Evolutionary conservation across 176 grass and related monocot genomes (phyloP).

Genomic region (Lolium rigidum): DNA sequence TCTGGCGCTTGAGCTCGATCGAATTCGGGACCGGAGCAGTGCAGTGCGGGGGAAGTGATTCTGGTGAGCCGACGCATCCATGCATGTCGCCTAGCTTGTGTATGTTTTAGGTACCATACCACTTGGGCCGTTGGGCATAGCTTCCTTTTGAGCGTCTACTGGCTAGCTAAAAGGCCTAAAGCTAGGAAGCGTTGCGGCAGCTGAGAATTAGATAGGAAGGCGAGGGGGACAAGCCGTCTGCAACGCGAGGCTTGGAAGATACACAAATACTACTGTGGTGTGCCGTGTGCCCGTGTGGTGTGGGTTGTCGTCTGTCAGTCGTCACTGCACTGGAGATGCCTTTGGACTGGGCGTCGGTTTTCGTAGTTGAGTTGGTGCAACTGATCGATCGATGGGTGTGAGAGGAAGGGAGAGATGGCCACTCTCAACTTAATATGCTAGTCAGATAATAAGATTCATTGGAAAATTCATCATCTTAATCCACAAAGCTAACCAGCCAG

Average conservation of each 20-base stretch:
- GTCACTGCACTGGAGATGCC: neutral
- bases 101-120: neutral
- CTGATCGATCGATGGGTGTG: neutral
- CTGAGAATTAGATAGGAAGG: neutral
- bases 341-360: neutral
- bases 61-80: conserved; percentile 36
- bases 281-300: neutral
- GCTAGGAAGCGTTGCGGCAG: neutral
- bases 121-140: neutral
- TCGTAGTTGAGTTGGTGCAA: neutral
- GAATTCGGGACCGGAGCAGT: neutral
- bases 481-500: neutral
- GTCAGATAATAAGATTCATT: neutral
- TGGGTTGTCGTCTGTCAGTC: neutral
- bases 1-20: neutral
- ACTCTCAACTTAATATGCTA: neutral
- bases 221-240: conserved; percentile 32
- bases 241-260: conserved; percentile 43
- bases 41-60: conserved; percentile 39
- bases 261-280: neutral
- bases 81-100: conserved; percentile 34
- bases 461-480: neutral
- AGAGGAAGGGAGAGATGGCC: neutral
- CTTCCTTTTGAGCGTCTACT: neutral
- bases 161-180: neutral